phyloP scores from a whole-genome alignment of 768 basidiomycete species.

The Mrakia gelida region DNA sequence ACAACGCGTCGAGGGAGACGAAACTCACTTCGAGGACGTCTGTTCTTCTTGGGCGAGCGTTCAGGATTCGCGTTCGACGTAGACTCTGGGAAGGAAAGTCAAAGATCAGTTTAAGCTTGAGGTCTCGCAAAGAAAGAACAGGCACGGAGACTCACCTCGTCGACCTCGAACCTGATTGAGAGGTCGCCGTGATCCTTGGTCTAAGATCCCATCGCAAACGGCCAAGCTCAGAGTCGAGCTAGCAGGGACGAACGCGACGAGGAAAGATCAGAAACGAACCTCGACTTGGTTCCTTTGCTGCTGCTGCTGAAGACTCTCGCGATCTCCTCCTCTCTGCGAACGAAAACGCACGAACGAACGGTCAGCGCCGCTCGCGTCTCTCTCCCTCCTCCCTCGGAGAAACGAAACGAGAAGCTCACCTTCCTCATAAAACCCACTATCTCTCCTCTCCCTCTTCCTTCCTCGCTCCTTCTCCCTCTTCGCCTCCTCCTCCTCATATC shows the following conservation, averaged over 20 bases:
- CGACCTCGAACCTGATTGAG: not conserved
- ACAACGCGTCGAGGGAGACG: not conserved
- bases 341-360: no score
- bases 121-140: not conserved
- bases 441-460: not conserved
- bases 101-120: not conserved
- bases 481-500: not conserved
- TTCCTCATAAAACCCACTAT: constrained; percentile 5
- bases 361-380: no score
- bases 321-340: no score
- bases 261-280: no score
- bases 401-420: constrained; percentile 44
- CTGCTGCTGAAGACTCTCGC: no score
- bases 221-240: not conserved
- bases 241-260: no score
- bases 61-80: no score
- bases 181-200: not conserved
- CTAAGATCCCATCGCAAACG: not conserved
- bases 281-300: no score
- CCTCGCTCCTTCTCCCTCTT: not conserved
- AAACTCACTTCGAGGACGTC: not conserved
- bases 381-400: not conserved
- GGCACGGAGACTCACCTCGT: not conserved
- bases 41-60: not conserved
- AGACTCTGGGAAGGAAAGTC: not conserved